phyloP scores from a whole-genome alignment of 306 rosid genomes.

The Dryas octopetala region DNA sequence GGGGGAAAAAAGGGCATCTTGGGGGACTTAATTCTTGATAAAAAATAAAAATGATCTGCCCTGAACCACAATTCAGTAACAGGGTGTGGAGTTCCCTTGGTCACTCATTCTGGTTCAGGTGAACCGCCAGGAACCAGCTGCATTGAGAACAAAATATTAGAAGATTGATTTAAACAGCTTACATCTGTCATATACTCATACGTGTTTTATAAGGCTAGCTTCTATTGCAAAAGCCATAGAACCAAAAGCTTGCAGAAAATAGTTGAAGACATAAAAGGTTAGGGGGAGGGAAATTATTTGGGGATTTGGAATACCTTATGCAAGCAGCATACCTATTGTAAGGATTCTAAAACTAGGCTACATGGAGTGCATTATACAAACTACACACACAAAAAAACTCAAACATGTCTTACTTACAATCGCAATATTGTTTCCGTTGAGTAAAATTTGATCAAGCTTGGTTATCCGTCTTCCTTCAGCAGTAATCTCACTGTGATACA shows the following conservation, averaged over 20 bases:
- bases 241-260: background rate
- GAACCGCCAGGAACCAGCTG: conserved; percentile 91
- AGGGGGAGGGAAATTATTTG: background rate
- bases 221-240: background rate
- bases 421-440: conserved; percentile 98
- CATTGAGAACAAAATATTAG: conserved; percentile 26
- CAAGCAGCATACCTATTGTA: background rate
- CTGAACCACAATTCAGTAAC: conserved; percentile 8
- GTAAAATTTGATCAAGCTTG: conserved; percentile 94
- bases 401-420: conserved; percentile 61
- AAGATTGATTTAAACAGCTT: background rate
- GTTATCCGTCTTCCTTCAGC: conserved; percentile 97
- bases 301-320: background rate
- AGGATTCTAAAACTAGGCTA: background rate
- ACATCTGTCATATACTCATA: background rate
- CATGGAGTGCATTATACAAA: background rate
- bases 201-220: background rate
- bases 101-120: conserved; percentile 68
- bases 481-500: conserved; percentile 74
- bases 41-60: conserved; percentile 27
- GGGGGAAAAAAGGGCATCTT: background rate
- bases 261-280: background rate
- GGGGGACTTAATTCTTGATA: background rate
- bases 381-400: background rate
- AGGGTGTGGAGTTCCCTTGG: conserved; percentile 8